phyloP scores from a whole-genome alignment of 768 basidiomycete species.

The Arthromyces matolae region DNA sequence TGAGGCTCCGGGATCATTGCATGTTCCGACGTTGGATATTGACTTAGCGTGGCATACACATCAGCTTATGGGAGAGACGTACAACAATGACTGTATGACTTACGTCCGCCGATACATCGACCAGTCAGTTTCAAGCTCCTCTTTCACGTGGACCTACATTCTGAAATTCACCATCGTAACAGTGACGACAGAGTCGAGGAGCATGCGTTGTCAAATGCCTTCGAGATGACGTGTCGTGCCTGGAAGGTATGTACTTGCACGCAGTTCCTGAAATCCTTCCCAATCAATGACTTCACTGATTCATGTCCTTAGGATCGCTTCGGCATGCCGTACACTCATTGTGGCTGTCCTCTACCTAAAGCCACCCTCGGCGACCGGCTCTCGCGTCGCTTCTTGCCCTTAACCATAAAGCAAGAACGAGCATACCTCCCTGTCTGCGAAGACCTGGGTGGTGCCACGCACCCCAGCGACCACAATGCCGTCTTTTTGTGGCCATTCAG shows the following conservation, averaged over 20 bases:
- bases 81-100: conserved; percentile 39
- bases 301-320: conserved; percentile 37
- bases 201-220: conserved; percentile 37
- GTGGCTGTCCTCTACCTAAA: conserved; percentile 53
- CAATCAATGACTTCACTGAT: not conserved
- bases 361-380: conserved; percentile 42
- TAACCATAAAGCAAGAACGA: conserved; percentile 12
- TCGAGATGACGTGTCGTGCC: conserved; percentile 37
- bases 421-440: conserved; percentile 28
- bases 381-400: conserved; percentile 31
- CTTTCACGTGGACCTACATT: too few species aligned
- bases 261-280: not conserved
- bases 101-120: conserved; percentile 47
- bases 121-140: conserved; percentile 41
- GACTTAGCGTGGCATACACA: conserved; percentile 69
- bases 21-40: conserved; percentile 65
- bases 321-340: conserved; percentile 50
- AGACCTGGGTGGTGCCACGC: conserved; percentile 45
- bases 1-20: conserved; percentile 36
- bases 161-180: not conserved
- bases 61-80: conserved; percentile 39
- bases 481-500: conserved; percentile 33
- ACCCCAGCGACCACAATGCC: conserved; percentile 53
- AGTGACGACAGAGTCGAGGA: conserved; percentile 48
- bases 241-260: conserved; percentile 19